These are phyloP conservation scores for Saturnispora kantuleensis DNA, from an alignment of 805 yeast genomes.

Conservation along the genomic window DNA sequence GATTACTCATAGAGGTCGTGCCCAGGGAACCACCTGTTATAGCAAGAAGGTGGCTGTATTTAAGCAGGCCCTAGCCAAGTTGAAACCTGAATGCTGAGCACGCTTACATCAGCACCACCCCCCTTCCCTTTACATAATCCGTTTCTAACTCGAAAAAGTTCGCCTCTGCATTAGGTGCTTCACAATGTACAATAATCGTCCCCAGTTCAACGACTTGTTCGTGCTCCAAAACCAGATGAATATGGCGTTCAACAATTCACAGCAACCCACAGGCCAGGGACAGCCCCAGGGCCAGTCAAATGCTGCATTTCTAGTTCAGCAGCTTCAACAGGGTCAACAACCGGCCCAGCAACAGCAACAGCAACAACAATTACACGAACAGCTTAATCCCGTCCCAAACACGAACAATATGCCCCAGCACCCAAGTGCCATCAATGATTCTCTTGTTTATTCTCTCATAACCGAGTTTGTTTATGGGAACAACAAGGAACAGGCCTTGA, in stretches of 20 bases:
- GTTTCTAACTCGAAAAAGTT: too few species aligned
- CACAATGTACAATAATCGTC: slow-evolving; percentile 7
- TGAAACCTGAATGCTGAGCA: too few species aligned
- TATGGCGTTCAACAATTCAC: neutral
- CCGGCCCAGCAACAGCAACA: slow-evolving; percentile 2
- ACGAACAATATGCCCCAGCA: too few species aligned
- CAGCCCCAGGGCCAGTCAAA: slow-evolving; percentile 6
- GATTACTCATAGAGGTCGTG: too few species aligned
- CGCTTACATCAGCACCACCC: too few species aligned
- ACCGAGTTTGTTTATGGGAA: slow-evolving; percentile 84
- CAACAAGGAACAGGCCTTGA: slow-evolving; percentile 82
- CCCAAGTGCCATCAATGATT: slow-evolving; percentile 50
- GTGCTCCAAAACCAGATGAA: slow-evolving; percentile 13
- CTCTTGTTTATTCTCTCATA: slow-evolving; percentile 83
- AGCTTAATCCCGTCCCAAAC: too few species aligned
- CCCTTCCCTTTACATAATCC: too few species aligned
- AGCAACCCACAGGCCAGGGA: slow-evolving; percentile 9
- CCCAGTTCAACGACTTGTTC: slow-evolving; percentile 11
- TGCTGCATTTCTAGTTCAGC: slow-evolving; percentile 19
- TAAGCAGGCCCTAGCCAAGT: too few species aligned
- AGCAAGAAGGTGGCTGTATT: too few species aligned
- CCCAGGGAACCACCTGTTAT: too few species aligned
- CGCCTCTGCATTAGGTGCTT: too few species aligned
- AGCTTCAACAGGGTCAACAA: slow-evolving; percentile 15
- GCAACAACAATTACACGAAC: slow-evolving; percentile 4